Base-by-base conservation (phyloP, 2,329 filamentous ascomycete species). In the Thielaviopsis ethacetica region DNA sequence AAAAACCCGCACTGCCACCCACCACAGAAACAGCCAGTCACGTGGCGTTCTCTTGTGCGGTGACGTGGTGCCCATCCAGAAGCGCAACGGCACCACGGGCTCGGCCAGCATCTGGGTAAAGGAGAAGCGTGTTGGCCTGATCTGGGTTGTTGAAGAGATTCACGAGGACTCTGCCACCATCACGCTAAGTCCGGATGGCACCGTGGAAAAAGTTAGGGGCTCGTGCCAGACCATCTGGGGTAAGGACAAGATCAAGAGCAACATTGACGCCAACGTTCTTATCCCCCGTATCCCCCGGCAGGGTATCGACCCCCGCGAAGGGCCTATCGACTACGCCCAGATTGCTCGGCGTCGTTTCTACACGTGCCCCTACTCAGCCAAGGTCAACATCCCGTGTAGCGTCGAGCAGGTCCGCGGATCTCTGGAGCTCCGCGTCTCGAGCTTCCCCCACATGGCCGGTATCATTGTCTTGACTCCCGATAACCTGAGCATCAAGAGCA, bases 61-160 rank as follows among this genome's bases (percentile, higher is more conserved):
- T 51, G 93, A 98, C 69, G 91, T 98, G n/a, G 89, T 98, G 19
- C 93, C 93, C 0, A 98, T 98, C 61, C 87, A 91, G 69, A 98
- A 97, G 71, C 83, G 93, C 62, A 95, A 98, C 66, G 93, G 93
- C 3, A 81, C 85, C 12, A 91, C 85, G 4, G 93, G 93, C 1
- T 91, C 93, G 60, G 93, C 93, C 44, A 97, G 91, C 71, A 74
- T 98, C 47, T 98, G 93, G 93, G 93, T 98, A 3, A 98, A 98
- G 73, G 93, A 98, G 71, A 98, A 98, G 71, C 82, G 85, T 54
- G 84, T 89, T 57, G 91, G 91, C 10, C 73, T 98, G 61, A 97
- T 98, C 62, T 98, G 93, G 93, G 93, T 98, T 9, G 73, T 98
- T 1, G 93, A 98, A 69, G 93, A 98, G 71, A 97, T 98, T 62